phyloP scores from a whole-genome alignment of 2,329 filamentous ascomycete genomes.

The Stenocarpella maydis region DNA sequence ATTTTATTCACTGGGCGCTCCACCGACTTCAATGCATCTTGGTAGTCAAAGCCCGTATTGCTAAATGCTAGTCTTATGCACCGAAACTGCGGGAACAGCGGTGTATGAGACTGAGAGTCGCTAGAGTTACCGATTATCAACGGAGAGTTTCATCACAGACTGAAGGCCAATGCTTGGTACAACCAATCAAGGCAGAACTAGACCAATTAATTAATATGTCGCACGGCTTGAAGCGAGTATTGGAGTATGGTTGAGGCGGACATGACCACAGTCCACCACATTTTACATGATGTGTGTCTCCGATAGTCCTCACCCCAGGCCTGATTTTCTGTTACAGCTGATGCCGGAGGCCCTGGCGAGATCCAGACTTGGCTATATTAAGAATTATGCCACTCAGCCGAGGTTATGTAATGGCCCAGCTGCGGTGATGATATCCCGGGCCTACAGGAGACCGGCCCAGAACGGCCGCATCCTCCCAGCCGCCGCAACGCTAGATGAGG shows the following conservation, averaged over 20 bases:
- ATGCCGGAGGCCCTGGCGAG: too few species aligned
- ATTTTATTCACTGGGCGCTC: too few species aligned
- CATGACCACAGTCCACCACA: background rate
- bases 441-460: conserved; percentile 19
- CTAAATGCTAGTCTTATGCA: too few species aligned
- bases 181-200: conserved; percentile 32
- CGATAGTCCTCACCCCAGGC: background rate
- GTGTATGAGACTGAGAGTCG: too few species aligned
- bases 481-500: conserved; percentile 23
- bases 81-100: too few species aligned
- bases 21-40: too few species aligned
- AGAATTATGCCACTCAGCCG: background rate
- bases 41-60: too few species aligned
- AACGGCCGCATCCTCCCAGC: conserved; percentile 27
- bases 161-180: background rate
- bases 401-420: too few species aligned
- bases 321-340: background rate
- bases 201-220: background rate
- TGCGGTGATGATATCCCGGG: background rate
- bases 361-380: background rate
- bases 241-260: background rate
- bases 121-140: too few species aligned
- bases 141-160: background rate
- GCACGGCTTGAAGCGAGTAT: background rate
- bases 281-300: background rate